Evolutionary conservation across 148 eudicot genomes (phyloP).

Genomic region (Bassia scoparia): DNA sequence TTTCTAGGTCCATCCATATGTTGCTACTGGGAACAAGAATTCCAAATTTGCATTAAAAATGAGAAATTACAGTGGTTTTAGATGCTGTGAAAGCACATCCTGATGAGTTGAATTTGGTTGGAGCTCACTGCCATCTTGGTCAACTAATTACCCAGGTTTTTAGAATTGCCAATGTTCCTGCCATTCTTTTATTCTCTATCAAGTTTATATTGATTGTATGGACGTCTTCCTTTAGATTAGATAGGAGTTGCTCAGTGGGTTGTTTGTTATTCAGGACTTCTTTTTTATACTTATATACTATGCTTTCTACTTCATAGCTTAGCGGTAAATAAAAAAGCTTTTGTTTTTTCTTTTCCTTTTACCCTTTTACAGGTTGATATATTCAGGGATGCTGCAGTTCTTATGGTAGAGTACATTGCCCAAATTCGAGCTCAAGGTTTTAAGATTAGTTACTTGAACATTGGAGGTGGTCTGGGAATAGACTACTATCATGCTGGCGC

Average conservation of each 20-base stretch:
- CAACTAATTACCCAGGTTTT: conserved; percentile 89
- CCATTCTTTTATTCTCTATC: neutral
- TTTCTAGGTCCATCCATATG: conserved; percentile 78
- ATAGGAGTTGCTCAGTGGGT: too few species aligned
- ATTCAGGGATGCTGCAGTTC: conserved; percentile 86
- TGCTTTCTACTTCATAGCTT: neutral
- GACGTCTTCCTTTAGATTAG: too few species aligned
- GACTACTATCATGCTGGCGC: conserved; percentile 89
- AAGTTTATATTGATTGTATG: neutral
- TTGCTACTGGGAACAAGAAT: conserved; percentile 73
- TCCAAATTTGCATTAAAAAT: too few species aligned
- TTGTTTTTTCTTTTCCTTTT: neutral
- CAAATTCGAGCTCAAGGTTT: conserved; percentile 89
- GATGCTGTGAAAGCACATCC: conserved; percentile 95
- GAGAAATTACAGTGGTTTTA: conserved; percentile 91
- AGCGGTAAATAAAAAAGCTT: neutral
- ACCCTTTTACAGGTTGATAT: conserved; percentile 65
- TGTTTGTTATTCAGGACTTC: neutral
- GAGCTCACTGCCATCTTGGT: conserved; percentile 91
- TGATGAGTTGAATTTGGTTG: conserved; percentile 79
- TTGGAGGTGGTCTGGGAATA: conserved; percentile 96
- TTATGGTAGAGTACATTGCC: conserved; percentile 86
- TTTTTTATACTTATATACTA: neutral
- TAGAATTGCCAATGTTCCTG: neutral
- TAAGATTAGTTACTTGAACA: conserved; percentile 76